Evolutionary conservation across 2,329 filamentous ascomycete species (phyloP).

Genomic region (Aspergillus sclerotialis): DNA sequence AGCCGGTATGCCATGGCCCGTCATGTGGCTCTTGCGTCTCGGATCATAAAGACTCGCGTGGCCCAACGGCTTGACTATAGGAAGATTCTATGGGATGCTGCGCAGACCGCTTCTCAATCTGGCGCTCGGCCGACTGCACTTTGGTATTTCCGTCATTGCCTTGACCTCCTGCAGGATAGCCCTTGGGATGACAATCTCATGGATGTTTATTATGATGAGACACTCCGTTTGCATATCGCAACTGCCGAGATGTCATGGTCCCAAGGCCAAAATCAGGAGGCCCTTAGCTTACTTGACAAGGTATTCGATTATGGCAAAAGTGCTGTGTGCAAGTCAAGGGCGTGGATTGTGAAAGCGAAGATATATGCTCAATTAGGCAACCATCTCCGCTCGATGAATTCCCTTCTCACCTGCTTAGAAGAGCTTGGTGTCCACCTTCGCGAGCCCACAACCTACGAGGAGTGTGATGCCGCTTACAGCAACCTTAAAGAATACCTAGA

Average conservation of each 20-base stretch:
- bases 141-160: constrained; percentile 71
- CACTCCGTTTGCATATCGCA: constrained; percentile 68
- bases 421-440: constrained; percentile 63
- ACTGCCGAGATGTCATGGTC: constrained; percentile 78
- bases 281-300: constrained; percentile 59
- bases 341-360: constrained; percentile 75
- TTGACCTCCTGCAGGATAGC: constrained; percentile 69
- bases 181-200: constrained; percentile 64
- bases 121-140: constrained; percentile 76
- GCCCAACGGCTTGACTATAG: constrained; percentile 59
- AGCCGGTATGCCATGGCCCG: constrained; percentile 67
- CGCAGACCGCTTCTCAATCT: constrained; percentile 69
- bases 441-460: constrained; percentile 61
- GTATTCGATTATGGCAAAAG: constrained; percentile 66
- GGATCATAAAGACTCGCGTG: constrained; percentile 64
- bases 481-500: constrained; percentile 54
- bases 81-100: constrained; percentile 70
- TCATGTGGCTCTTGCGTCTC: constrained; percentile 71
- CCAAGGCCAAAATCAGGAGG: constrained; percentile 63
- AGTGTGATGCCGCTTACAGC: constrained; percentile 70
- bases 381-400: constrained; percentile 59
- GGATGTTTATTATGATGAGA: constrained; percentile 82
- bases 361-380: constrained; percentile 71
- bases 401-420: constrained; percentile 63
- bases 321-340: constrained; percentile 72